A percentile compares a stretch with the other conserved stretches of the same genome.
Conservation (phyloP, 2,329 filamentous ascomycete species). For the Sarocladium oryzae region DNA sequence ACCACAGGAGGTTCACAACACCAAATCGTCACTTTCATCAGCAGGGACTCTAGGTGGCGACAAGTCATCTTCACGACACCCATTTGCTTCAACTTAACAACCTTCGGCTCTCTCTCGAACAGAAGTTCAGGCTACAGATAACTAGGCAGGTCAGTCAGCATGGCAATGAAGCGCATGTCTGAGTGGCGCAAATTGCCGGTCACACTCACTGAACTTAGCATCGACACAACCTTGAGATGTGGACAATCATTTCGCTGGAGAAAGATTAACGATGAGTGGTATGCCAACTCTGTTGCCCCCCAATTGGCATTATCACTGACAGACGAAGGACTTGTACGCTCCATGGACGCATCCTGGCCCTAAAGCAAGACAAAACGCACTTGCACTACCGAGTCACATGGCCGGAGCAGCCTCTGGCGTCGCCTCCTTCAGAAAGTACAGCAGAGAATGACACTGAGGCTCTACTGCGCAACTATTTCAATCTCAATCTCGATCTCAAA, state of each 20-base stretch:
- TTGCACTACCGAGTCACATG: slow-evolving; percentile 75
- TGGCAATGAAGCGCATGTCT: slow-evolving; percentile 44
- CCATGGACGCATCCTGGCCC: slow-evolving; percentile 73
- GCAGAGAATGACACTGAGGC: slow-evolving; percentile 60
- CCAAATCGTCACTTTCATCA: too few species aligned
- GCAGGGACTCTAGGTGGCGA: too few species aligned
- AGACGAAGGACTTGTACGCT: slow-evolving; percentile 67
- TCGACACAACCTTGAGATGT: slow-evolving; percentile 89
- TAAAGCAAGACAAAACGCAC: slow-evolving; percentile 73
- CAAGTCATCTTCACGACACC: too few species aligned
- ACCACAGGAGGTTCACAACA: not conserved
- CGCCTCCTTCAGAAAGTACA: slow-evolving; percentile 27
- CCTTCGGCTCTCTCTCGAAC: too few species aligned
- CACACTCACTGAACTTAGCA: slow-evolving; percentile 77
- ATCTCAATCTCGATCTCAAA: slow-evolving; percentile 69
- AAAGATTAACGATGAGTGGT: slow-evolving; percentile 81
- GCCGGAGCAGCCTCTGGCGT: slow-evolving; percentile 27
- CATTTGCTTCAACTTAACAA: too few species aligned
- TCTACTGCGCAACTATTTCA: slow-evolving; percentile 80
- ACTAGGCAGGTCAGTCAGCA: too few species aligned
- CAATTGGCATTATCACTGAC: slow-evolving; percentile 8
- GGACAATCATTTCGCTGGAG: slow-evolving; percentile 97
- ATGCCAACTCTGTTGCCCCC: slow-evolving; percentile 12
- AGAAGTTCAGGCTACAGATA: too few species aligned
- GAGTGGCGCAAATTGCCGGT: slow-evolving; percentile 87